Base-by-base conservation (phyloP, 345 rosid species). In the Moricandia arvensis region DNA sequence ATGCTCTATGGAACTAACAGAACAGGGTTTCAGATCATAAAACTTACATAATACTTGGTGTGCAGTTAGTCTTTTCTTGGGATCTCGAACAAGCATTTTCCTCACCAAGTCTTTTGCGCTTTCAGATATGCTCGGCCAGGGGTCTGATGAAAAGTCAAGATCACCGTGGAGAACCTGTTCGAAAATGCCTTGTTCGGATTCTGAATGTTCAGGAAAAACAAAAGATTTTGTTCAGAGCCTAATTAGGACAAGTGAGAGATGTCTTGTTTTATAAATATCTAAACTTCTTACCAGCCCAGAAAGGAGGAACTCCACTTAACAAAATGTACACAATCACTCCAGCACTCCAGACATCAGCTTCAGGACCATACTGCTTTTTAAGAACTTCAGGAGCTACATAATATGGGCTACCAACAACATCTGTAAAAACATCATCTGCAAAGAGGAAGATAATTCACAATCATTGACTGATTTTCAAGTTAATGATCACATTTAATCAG, bases 341-440 rank as follows among this genome's bases (percentile, higher is more conserved):
- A 60, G 96, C 97, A 79, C 97, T 92, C 97, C 97, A 92, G 5
- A 92, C 96, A 86, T 92, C 97, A 75, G 89, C 85, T 85, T 92
- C 93, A 65, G 89, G 87, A 72, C 96, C 96, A 77, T 92, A 92
- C 47, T 61, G 82, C 83, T 92, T 92, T 64, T 73, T 77, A 69
- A 92, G 83, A 74, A 92, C 89, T 83, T 92, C 96, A 9, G 97
- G 96, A 47, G 97, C 97, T 68, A 92, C 97, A 81, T 92, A 92
- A 78, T 92, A 92, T 4, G 97, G 97, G 73, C 97, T 92, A 13
- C 97, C 97, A 66, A 92, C 97, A 55, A 92, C 96, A 73, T 90
- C 96, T 7, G 70, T 79, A 78, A 92, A 92, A 35, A 77, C 85
- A 77, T 90, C 96, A 6, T 91, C 97, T 92, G 79, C 60, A 77